A percentile compares a stretch with the other conserved stretches of the same genome.
Evolutionary conservation across 768 basidiomycete genomes (phyloP).

Genomic region (Brasilioporus rufonigricans): DNA sequence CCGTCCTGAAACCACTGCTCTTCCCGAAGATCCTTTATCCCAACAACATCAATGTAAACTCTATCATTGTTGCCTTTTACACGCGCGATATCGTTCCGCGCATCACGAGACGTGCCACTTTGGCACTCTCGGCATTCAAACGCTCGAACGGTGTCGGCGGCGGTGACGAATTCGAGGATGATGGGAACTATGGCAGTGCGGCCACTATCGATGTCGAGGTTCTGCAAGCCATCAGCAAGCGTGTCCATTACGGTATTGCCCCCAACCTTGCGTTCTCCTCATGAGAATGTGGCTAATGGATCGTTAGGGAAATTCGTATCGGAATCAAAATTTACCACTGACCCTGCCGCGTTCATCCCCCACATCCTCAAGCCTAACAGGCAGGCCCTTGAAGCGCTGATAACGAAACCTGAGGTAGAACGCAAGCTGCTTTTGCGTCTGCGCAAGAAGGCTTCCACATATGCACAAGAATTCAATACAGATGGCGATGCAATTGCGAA

Average conservation of each 20-base stretch:
- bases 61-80: constrained; percentile 88
- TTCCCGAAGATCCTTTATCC: constrained; percentile 80
- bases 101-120: constrained; percentile 74
- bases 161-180: constrained; percentile 78
- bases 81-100: constrained; percentile 82
- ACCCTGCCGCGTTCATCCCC: constrained; percentile 87
- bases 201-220: constrained; percentile 95
- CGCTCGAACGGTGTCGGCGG: constrained; percentile 65
- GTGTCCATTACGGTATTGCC: constrained; percentile 89
- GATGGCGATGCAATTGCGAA: constrained; percentile 54
- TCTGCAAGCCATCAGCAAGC: constrained; percentile 96
- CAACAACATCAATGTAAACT: constrained; percentile 82
- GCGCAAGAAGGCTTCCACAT: constrained; percentile 76
- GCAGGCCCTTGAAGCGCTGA: constrained; percentile 74
- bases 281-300: constrained; percentile 1
- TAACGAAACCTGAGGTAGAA: constrained; percentile 98
- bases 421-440: constrained; percentile 77
- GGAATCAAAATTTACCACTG: constrained; percentile 90
- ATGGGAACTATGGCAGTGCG: constrained; percentile 96
- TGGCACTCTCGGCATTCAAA: constrained; percentile 61
- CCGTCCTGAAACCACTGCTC: constrained; percentile 69
- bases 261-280: constrained; percentile 13
- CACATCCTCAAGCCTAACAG: constrained; percentile 83
- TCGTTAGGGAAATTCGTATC: constrained; percentile 93
- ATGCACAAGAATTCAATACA: constrained; percentile 79